Evolutionary conservation across 176 grass and related monocot species (phyloP), one percentile per base, ranked within the genome.

Genomic region (Urochloa ruziziensis): DNA sequence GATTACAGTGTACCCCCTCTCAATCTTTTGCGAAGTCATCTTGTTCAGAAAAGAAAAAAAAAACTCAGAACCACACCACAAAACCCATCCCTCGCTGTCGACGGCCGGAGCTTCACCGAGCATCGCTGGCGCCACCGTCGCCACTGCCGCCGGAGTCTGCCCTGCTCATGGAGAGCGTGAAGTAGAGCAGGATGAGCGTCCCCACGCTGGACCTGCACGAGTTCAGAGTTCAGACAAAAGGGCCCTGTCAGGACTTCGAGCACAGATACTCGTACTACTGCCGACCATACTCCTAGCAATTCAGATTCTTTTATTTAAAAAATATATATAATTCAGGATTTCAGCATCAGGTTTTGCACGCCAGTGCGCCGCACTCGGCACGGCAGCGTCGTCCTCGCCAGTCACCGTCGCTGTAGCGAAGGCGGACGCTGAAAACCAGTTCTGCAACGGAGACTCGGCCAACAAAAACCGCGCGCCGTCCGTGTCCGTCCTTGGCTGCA

Each of bases 131-230:
- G 5, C 73, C 47, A 62, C 21, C 74, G 19, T 67, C 33, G 10
- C 53, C 73, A 23, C 62, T 19, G 33, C 84, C 83, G 13, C 43
- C 32, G 64, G 9, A 18, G 71, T 62, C 62, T 75, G 88, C 79
- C 59, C 80, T 88, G 70, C 67, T 89, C 89, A 94, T 94, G 56
- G 94, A 94, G 4, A 97, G 85, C 18, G 94, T 94, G 85, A 97
- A 92, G 79, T 97, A 97, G 40, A 97, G 89, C 16, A 96, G 83
- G 59, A 96, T 93, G 75, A 96, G 78, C 36, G 94, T 96, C 10
- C 94, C 94, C 46, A 96, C 89, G 69, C 94, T 91, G 27, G 94
- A 96, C 88, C 94, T 96, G 88, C 80, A 89, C 21, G 18, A 82
- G n/a, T n/a, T n/a, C 29, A 62, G n/a, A n/a, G n/a, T n/a, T 49